Conservation (phyloP, 805 yeast genomes). For the Candida vaughaniae region DNA sequence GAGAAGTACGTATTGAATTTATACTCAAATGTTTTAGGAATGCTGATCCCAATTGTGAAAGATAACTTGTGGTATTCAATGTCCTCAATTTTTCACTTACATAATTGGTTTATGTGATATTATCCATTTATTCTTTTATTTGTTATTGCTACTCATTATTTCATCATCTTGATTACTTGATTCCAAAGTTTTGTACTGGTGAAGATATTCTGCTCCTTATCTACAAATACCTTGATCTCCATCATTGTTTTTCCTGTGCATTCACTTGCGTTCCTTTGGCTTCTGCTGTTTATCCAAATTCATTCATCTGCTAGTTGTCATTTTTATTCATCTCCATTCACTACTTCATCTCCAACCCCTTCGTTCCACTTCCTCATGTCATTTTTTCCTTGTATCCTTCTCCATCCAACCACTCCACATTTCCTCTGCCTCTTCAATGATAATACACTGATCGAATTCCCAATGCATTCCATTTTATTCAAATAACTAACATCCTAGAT, state of each 20-base stretch:
- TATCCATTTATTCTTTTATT: constrained; percentile 4
- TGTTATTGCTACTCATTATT: not conserved
- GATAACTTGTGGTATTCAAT: too few relatives aligned
- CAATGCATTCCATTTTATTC: too few relatives aligned
- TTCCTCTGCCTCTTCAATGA: constrained; percentile 6
- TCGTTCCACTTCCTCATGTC: constrained; percentile 7
- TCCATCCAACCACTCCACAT: constrained; percentile 1
- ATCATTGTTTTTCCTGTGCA: too few relatives aligned
- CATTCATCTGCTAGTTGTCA: too few relatives aligned
- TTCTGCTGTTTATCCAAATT: too few relatives aligned
- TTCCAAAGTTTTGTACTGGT: too few relatives aligned
- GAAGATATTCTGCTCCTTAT: too few relatives aligned
- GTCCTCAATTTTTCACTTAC: constrained; percentile 6
- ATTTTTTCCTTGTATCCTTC: constrained; percentile 3
- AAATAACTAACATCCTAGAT: constrained; percentile 32
- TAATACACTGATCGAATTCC: constrained; percentile 3
- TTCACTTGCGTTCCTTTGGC: too few relatives aligned
- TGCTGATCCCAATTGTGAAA: constrained; percentile 6
- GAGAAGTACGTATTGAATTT: constrained; percentile 51
- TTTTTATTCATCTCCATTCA: too few relatives aligned
- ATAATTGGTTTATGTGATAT: constrained; percentile 6
- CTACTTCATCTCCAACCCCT: constrained; percentile 3
- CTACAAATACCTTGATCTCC: too few relatives aligned
- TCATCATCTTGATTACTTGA: not conserved
- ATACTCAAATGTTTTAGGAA: constrained; percentile 1